Evolutionary conservation across 768 basidiomycete genomes (phyloP).

Genomic region (Trametes cinnabarina): DNA sequence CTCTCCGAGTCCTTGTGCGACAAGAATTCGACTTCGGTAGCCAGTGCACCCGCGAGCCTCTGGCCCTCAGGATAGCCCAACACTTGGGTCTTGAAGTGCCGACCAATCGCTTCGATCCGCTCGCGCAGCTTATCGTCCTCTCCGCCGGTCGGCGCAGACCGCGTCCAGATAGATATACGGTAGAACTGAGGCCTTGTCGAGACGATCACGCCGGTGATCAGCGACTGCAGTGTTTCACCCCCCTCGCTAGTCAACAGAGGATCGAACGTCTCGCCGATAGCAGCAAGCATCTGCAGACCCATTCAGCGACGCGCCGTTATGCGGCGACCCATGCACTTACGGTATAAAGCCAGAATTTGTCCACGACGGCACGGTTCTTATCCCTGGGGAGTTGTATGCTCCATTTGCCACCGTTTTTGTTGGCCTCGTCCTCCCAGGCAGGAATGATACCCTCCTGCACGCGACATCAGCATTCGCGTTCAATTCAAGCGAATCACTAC

Average conservation of each 20-base stretch:
- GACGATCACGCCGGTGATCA: conserved; percentile 70
- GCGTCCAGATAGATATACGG: conserved; percentile 97
- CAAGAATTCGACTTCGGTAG: conserved; percentile 92
- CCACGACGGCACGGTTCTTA: conserved; percentile 80
- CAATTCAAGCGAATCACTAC: background rate
- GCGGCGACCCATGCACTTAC: conserved; percentile 41
- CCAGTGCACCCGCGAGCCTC: conserved; percentile 79
- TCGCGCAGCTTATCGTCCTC: conserved; percentile 64
- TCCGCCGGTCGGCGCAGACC: conserved; percentile 58
- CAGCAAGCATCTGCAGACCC: conserved; percentile 86
- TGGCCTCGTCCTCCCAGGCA: conserved; percentile 96
- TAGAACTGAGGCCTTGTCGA: conserved; percentile 94
- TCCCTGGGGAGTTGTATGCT: conserved; percentile 95
- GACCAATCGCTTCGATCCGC: conserved; percentile 81
- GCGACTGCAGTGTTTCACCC: conserved; percentile 48
- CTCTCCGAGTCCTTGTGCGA: conserved; percentile 95
- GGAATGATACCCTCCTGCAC: conserved; percentile 90
- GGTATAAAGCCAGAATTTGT: conserved; percentile 98
- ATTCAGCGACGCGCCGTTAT: background rate
- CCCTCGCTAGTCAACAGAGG: conserved; percentile 62
- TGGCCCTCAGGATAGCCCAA: conserved; percentile 76
- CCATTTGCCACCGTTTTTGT: conserved; percentile 98
- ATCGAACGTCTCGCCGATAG: conserved; percentile 98
- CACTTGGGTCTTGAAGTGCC: conserved; percentile 89
- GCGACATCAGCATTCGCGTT: background rate